Conservation (phyloP, 306 rosid species). For the Gleditsia sinensis region DNA sequence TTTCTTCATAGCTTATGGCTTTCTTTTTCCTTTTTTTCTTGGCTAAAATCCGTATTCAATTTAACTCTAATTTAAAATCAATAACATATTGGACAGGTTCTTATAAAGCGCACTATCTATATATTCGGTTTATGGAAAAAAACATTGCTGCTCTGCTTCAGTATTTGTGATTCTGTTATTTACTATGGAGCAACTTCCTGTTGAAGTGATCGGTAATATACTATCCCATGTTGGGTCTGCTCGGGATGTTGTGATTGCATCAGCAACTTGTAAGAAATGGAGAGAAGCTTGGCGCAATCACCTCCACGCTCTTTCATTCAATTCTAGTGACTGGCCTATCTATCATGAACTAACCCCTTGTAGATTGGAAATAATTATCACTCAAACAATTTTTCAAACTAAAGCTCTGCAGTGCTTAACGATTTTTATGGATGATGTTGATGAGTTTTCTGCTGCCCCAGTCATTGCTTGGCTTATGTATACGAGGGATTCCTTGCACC, state of each 20-base stretch:
- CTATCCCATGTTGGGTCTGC: conserved; percentile 70
- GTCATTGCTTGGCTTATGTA: conserved; percentile 88
- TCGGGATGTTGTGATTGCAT: conserved; percentile 81
- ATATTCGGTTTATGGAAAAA: neutral
- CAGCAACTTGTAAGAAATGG: conserved; percentile 84
- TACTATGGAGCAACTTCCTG: conserved; percentile 75
- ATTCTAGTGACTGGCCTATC: conserved; percentile 60
- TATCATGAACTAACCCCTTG: conserved; percentile 50
- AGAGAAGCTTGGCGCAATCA: conserved; percentile 68
- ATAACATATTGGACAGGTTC: conserved; percentile 2
- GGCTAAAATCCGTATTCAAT: neutral
- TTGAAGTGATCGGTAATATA: conserved; percentile 87
- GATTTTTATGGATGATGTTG: conserved; percentile 66
- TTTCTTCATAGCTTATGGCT: neutral
- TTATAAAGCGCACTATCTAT: neutral
- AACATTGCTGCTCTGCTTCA: neutral
- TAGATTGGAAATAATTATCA: conserved; percentile 72
- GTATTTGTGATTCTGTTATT: neutral
- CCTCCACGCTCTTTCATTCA: conserved; percentile 68
- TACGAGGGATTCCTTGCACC: conserved; percentile 64
- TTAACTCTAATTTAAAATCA: neutral
- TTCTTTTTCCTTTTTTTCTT: neutral
- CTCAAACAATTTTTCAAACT: conserved; percentile 82
- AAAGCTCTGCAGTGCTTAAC: conserved; percentile 53
- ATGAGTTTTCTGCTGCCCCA: conserved; percentile 64